Percentiles rank a stretch among this genome's conserved stretches.
Conservation (phyloP, 305 asterid species). For the Fraxinus xanthoxyloides region DNA sequence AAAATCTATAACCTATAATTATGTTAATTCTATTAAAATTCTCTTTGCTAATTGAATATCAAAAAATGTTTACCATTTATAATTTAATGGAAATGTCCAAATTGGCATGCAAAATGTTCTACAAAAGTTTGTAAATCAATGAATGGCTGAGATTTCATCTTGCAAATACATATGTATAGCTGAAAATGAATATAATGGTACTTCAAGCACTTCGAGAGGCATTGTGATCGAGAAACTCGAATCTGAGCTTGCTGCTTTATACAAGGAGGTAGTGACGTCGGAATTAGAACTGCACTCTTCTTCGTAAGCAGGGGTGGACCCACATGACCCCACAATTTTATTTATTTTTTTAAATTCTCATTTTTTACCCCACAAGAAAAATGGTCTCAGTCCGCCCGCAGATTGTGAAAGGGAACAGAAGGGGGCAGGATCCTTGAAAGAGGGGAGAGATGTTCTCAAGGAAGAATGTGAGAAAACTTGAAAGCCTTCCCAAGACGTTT, state of each 20-base stretch:
- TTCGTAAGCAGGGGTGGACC: too few relatives aligned
- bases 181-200: conserved; percentile 25
- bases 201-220: conserved; percentile 65
- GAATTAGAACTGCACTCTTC: conserved; percentile 73
- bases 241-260: conserved; percentile 58
- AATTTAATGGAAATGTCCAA: not conserved
- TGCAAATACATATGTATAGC: not conserved
- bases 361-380: too few relatives aligned
- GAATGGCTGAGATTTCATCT: not conserved
- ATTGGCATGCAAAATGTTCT: not conserved
- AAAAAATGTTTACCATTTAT: not conserved
- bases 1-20: too few relatives aligned
- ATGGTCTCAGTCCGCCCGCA: too few relatives aligned
- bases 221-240: conserved; percentile 61
- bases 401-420: too few relatives aligned
- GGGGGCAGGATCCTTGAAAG: conserved; percentile 71
- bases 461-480: conserved; percentile 53
- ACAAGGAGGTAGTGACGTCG: conserved; percentile 81
- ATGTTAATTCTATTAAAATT: too few relatives aligned
- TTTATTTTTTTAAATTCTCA: too few relatives aligned
- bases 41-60: not conserved
- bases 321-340: too few relatives aligned
- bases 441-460: conserved; percentile 72
- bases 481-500: conserved; percentile 37
- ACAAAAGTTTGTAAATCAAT: not conserved